Conservation (phyloP, 768 basidiomycete species). For the Trametes cingulata region DNA sequence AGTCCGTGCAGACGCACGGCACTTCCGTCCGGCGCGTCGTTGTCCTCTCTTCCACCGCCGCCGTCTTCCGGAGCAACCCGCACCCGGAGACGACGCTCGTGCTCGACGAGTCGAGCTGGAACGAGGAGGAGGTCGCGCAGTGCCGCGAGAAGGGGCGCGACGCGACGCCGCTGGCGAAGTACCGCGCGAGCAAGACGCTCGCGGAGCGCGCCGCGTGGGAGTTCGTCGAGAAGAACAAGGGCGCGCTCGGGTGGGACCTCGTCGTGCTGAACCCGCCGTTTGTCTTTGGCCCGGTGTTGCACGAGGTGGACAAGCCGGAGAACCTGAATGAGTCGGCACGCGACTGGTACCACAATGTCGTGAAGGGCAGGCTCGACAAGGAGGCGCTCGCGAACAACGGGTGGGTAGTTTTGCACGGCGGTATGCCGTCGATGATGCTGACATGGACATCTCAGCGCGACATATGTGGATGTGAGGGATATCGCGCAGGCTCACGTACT, state of each 20-base stretch:
- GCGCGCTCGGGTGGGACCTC: conserved; percentile 20
- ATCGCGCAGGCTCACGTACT: conserved; percentile 53
- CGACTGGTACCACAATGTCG: conserved; percentile 27
- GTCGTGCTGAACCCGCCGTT: conserved; percentile 56
- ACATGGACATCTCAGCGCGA: neutral
- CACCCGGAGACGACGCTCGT: conserved; percentile 22
- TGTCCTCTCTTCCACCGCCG: conserved; percentile 57
- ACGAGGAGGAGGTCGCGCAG: conserved; percentile 45
- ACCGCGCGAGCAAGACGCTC: conserved; percentile 60
- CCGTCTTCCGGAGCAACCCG: conserved; percentile 36
- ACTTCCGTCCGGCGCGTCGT: conserved; percentile 55
- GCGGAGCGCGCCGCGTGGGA: conserved; percentile 60
- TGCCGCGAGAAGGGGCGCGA: conserved; percentile 52
- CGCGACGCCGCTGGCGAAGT: conserved; percentile 43
- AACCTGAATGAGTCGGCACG: conserved; percentile 38
- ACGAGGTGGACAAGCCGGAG: conserved; percentile 38
- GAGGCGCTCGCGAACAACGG: conserved; percentile 17
- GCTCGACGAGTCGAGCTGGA: conserved; percentile 63
- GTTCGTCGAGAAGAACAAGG: conserved; percentile 9
- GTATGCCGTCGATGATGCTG: neutral
- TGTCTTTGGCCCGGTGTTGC: conserved; percentile 29
- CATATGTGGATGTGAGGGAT: conserved; percentile 52
- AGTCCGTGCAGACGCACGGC: conserved; percentile 55
- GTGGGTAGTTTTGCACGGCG: conserved; percentile 5
- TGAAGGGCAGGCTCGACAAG: conserved; percentile 23